phyloP scores from a whole-genome alignment of 2,329 filamentous ascomycete species.

The Truncatella angustata region DNA sequence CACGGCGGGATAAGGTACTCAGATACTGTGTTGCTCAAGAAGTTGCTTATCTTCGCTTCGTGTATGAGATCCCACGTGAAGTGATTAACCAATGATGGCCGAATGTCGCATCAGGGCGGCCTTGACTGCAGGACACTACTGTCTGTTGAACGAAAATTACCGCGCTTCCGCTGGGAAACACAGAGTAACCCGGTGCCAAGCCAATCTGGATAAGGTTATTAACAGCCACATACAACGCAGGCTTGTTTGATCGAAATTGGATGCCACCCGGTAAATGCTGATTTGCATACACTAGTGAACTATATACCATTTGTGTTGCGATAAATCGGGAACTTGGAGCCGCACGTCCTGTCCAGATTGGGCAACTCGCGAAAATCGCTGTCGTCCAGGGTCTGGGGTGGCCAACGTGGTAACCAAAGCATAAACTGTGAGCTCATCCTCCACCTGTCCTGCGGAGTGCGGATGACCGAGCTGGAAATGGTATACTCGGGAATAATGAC shows the following conservation, averaged over 20 bases:
- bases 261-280: not conserved
- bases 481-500: slow-evolving; percentile 4
- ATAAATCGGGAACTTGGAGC: not conserved
- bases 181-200: not conserved
- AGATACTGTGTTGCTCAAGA: too few species aligned
- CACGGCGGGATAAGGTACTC: too few species aligned
- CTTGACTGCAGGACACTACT: too few species aligned
- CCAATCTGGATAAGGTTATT: not conserved
- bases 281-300: too few species aligned
- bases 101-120: too few species aligned
- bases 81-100: too few species aligned
- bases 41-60: too few species aligned
- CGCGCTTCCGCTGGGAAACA: not conserved
- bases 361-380: not conserved
- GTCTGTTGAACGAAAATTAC: not conserved
- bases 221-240: not conserved
- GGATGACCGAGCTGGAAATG: not conserved
- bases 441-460: not conserved
- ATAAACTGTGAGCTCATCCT: not conserved
- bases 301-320: not conserved
- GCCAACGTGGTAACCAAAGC: not conserved
- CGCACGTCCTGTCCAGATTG: not conserved
- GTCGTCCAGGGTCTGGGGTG: not conserved
- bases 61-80: too few species aligned
- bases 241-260: not conserved